These are phyloP conservation scores for Sambucus nigra DNA, from an alignment of 129 eudicot genomes.

Conservation along the genomic window DNA sequence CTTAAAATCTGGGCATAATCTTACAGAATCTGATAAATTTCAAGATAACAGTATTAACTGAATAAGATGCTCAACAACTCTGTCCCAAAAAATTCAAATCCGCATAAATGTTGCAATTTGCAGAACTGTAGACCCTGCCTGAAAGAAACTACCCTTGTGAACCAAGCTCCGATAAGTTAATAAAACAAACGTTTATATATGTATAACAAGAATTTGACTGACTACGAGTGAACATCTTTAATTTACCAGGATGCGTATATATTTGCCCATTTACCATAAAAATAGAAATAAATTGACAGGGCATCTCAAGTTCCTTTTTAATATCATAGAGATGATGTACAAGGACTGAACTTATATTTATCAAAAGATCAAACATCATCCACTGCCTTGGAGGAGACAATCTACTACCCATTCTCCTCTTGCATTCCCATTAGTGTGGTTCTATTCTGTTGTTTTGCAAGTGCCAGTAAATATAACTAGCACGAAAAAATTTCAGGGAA, in stretches of 20 bases:
- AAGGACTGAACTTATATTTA: conserved; percentile 25
- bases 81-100: no score
- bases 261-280: conserved; percentile 25
- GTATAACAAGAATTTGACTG: conserved; percentile 24
- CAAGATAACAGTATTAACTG: no score
- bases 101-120: no score
- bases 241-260: conserved; percentile 23
- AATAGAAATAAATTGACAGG: conserved; percentile 15
- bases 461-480: conserved; percentile 15
- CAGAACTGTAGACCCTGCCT: no score
- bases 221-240: conserved; percentile 17
- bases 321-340: conserved; percentile 27
- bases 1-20: no score
- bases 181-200: no score
- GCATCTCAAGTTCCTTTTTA: conserved; percentile 10
- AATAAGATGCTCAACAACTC: no score
- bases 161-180: no score
- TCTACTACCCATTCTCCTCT: conserved; percentile 26
- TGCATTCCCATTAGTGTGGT: conserved; percentile 25
- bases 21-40: no score
- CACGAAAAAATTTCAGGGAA: conserved; percentile 20
- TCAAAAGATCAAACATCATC: conserved; percentile 22
- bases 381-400: conserved; percentile 16
- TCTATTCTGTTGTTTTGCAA: conserved; percentile 21
- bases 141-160: no score